Percentiles rank a stretch among this genome's conserved stretches.
phyloP scores from a whole-genome alignment of 257 asterid species.

The Nicotiana noctiflora region DNA sequence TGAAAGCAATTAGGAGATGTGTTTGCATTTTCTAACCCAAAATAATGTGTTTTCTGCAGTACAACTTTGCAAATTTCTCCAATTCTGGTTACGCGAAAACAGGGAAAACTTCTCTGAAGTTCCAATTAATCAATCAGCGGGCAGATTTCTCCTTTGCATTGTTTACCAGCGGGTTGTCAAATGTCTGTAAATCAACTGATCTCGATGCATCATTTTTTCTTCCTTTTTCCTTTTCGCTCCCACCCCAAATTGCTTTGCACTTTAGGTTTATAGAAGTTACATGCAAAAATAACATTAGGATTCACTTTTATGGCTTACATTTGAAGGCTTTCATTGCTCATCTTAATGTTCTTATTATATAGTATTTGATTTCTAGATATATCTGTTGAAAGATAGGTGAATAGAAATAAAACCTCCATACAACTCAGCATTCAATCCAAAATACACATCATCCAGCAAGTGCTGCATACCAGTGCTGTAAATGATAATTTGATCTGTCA shows the following conservation, averaged over 20 bases:
- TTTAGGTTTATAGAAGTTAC: not conserved
- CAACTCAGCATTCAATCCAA: not conserved
- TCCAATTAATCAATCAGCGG: slow-evolving; percentile 72
- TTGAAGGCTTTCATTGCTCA: not conserved
- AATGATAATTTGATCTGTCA: not conserved
- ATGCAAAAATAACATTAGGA: not conserved
- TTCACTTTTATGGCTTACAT: not conserved
- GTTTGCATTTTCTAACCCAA: slow-evolving; percentile 11
- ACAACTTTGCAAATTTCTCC: slow-evolving; percentile 63
- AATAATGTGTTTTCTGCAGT: slow-evolving; percentile 39
- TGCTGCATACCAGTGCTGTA: not conserved
- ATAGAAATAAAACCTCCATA: not conserved
- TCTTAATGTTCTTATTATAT: not conserved
- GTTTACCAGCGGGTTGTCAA: slow-evolving; percentile 44
- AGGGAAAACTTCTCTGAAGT: slow-evolving; percentile 61
- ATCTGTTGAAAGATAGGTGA: not conserved
- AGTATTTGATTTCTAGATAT: not conserved
- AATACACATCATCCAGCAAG: not conserved
- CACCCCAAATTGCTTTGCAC: not conserved
- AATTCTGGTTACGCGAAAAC: slow-evolving; percentile 39
- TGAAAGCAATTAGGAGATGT: not conserved
- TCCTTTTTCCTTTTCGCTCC: not conserved
- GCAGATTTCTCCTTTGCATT: slow-evolving; percentile 52
- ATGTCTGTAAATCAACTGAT: slow-evolving; percentile 23
- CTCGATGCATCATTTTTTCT: not conserved